Evolutionary conservation across 2,329 filamentous ascomycete genomes (phyloP).

Genomic region (Clathrospora elynae): DNA sequence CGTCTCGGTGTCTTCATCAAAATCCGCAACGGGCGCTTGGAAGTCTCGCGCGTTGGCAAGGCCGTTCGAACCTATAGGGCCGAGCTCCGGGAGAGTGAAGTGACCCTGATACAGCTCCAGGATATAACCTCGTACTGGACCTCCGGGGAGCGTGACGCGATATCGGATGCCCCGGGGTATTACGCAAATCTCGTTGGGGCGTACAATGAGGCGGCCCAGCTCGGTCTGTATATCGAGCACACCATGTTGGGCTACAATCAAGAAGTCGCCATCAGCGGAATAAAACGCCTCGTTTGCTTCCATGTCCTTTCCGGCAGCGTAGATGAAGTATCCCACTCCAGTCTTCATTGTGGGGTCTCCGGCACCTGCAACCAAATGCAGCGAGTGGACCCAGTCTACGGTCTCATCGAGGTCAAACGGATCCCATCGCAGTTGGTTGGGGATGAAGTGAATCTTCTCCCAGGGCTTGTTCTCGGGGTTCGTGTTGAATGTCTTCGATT

Average conservation of each 20-base stretch:
- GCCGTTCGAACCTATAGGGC: slow-evolving; percentile 68
- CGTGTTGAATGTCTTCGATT: slow-evolving; percentile 56
- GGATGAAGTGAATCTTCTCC: slow-evolving; percentile 72
- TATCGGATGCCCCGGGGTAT: slow-evolving; percentile 70
- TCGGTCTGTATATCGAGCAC: slow-evolving; percentile 71
- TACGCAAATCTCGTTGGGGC: slow-evolving; percentile 70
- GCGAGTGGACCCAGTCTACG: slow-evolving; percentile 69
- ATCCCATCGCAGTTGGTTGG: slow-evolving; percentile 82
- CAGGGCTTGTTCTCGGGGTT: slow-evolving; percentile 56
- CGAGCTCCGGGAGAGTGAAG: slow-evolving; percentile 69
- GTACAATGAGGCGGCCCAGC: slow-evolving; percentile 66
- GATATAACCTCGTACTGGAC: slow-evolving; percentile 68
- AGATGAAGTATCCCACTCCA: slow-evolving; percentile 80
- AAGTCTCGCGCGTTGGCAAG: slow-evolving; percentile 71
- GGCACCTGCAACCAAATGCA: slow-evolving; percentile 76
- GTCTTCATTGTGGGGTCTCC: slow-evolving; percentile 80
- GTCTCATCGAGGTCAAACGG: slow-evolving; percentile 74
- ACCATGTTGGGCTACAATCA: slow-evolving; percentile 69
- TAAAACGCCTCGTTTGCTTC: slow-evolving; percentile 75
- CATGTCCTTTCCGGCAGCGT: slow-evolving; percentile 80
- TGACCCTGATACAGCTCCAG: slow-evolving; percentile 69
- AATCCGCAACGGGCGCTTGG: slow-evolving; percentile 63
- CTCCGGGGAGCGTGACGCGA: slow-evolving; percentile 63
- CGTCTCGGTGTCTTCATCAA: slow-evolving; percentile 60
- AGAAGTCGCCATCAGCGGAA: slow-evolving; percentile 73